phyloP scores from a whole-genome alignment of 495 filamentous ascomycete genomes.

The Tuber borchii region DNA sequence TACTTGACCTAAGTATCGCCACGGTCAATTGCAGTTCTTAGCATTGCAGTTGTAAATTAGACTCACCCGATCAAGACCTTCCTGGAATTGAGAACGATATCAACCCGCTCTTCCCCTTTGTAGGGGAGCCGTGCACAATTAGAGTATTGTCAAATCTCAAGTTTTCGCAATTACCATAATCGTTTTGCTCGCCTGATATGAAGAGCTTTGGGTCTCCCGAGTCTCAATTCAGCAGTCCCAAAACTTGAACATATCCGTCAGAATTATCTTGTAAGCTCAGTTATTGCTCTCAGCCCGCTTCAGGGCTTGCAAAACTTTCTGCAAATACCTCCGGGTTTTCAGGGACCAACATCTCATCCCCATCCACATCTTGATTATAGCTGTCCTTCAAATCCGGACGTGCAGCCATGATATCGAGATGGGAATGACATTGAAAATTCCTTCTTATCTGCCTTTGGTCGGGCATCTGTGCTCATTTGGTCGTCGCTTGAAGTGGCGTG shows the following conservation, averaged over 20 bases:
- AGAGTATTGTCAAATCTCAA: conserved; percentile 17
- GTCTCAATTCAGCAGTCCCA: conserved; percentile 4
- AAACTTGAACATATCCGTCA: conserved; percentile 18
- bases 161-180: conserved; percentile 26
- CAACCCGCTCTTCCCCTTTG: not conserved
- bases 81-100: not conserved
- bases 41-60: not conserved
- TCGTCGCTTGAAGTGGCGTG: conserved; percentile 46
- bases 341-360: conserved; percentile 14
- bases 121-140: not conserved
- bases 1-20: too few species aligned
- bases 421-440: conserved; percentile 20
- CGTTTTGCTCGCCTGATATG: conserved; percentile 19
- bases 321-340: conserved; percentile 21
- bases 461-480: conserved; percentile 44
- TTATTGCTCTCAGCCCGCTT: conserved; percentile 17
- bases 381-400: not conserved
- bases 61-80: not conserved
- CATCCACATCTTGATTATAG: conserved; percentile 14
- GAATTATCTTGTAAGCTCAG: conserved; percentile 28
- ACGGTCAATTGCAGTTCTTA: too few species aligned
- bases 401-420: not conserved
- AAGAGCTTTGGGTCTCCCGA: conserved; percentile 18
- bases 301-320: conserved; percentile 10
- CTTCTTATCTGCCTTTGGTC: conserved; percentile 42